These are phyloP conservation scores for Globisporangium apiculatum DNA, from an alignment of 352 stramenopile genomes.

Conservation along the genomic window DNA sequence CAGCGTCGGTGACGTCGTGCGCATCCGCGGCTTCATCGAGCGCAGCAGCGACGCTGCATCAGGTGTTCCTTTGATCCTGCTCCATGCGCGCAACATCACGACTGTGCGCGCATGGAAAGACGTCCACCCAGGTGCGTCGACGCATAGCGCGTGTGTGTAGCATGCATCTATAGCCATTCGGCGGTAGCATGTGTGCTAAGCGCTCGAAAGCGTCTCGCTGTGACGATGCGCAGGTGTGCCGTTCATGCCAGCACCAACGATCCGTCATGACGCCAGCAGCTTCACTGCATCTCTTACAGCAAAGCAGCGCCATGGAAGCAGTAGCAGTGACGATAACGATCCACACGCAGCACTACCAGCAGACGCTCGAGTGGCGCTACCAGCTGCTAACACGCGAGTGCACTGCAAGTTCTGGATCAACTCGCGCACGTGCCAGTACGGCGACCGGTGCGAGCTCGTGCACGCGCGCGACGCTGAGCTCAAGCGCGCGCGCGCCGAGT, in stretches of 20 bases:
- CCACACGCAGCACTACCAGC: too few relatives aligned
- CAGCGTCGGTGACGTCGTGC: slow-evolving; percentile 65
- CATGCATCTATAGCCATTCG: too few relatives aligned
- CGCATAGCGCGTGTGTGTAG: neutral
- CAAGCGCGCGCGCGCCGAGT: slow-evolving; percentile 44
- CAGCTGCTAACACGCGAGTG: neutral
- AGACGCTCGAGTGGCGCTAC: too few relatives aligned
- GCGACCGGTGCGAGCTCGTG: slow-evolving; percentile 56
- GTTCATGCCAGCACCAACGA: slow-evolving; percentile 52
- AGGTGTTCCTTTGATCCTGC: slow-evolving; percentile 16
- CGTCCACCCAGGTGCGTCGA: slow-evolving; percentile 23
- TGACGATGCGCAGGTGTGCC: slow-evolving; percentile 15
- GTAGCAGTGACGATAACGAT: neutral
- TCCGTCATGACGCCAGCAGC: slow-evolving; percentile 14
- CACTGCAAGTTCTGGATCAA: slow-evolving; percentile 87
- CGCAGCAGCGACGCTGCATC: slow-evolving; percentile 10
- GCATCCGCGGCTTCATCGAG: slow-evolving; percentile 55
- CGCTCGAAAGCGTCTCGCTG: too few relatives aligned
- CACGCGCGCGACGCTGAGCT: slow-evolving; percentile 41
- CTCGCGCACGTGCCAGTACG: slow-evolving; percentile 58
- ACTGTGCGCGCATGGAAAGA: slow-evolving; percentile 45
- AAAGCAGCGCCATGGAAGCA: neutral
- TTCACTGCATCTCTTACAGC: neutral
- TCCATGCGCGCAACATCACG: slow-evolving; percentile 37
- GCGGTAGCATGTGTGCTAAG: too few relatives aligned